Base-by-base conservation (phyloP, 2,329 filamentous ascomycete genomes). In the Coniochaeta ligniaria region DNA sequence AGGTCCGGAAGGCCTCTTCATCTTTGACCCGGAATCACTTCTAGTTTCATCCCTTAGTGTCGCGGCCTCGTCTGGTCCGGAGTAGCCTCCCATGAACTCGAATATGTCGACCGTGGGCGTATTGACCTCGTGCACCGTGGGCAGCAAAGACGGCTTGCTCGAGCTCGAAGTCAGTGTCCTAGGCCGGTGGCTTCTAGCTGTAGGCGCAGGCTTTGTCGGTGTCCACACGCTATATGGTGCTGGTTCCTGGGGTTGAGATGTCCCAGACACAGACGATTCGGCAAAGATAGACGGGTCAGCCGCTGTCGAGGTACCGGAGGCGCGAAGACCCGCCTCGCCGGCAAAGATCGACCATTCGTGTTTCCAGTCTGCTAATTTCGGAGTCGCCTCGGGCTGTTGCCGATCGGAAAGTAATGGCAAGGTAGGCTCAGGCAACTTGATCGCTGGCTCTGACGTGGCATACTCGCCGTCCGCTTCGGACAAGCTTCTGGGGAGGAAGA, bases 141-240 rank as follows among this genome's bases (percentile, higher is more conserved):
- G 16, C 20, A 57, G 54, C 28, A 57, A 24, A 31, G 54, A 38
- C 20, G 20, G 54, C 35, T 38, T 57, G 20, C 28, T 57, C 31
- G 54, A 36, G 35, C 16, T 57, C 31, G 54, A 36, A 3, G 54
- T 57, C 47, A 52, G 47, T n/a, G 47, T 52, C 24, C 47, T 52
- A n/a, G 47, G 17, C 47, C 47, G 11, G 47, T 52, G 14, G 47
- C 47, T 31, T n/a, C 47, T 52, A 31, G 47, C 47, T n/a, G 47
- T 24, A n/a, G 54, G 54, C 28, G 54, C 54, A n/a, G 54, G 31
- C 54, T 38, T 57, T 3, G n/a, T 35, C 6, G 54, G 54, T 6
- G 35, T 38, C 54, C 54, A 57, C 20, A 57, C 54, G 35, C 35
- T 57, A 24, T 57, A 57, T 14, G 54, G 28, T 57, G 54, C 54